Evolutionary conservation across 2,329 filamentous ascomycete genomes (phyloP).

Genomic region (Exophiala spinifera): DNA sequence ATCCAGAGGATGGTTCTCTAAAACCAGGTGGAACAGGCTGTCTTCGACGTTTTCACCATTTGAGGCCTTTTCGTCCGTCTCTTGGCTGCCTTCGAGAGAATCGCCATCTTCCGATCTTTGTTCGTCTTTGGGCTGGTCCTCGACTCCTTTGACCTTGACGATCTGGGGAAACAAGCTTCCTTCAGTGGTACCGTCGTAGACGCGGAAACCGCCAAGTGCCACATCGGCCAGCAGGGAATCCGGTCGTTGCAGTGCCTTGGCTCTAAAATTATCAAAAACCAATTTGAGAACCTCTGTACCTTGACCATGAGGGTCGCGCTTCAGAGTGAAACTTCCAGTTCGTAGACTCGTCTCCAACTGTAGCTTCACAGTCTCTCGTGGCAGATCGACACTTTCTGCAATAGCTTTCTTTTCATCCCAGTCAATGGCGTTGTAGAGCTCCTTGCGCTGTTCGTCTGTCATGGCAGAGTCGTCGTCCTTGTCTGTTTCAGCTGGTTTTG

Average conservation of each 20-base stretch:
- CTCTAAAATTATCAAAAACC: slow-evolving; percentile 91
- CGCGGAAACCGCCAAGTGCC: slow-evolving; percentile 84
- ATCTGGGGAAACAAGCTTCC: slow-evolving; percentile 92
- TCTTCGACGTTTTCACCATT: slow-evolving; percentile 54
- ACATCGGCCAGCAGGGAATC: slow-evolving; percentile 88
- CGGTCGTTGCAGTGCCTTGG: slow-evolving; percentile 82
- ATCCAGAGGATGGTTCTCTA: slow-evolving; percentile 94
- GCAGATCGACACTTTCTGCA: slow-evolving; percentile 81
- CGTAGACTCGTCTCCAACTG: slow-evolving; percentile 90
- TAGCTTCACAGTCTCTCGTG: slow-evolving; percentile 86
- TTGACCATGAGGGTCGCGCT: slow-evolving; percentile 75
- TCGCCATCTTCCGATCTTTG: slow-evolving; percentile 40
- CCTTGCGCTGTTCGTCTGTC: slow-evolving; percentile 92
- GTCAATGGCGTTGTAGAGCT: slow-evolving; percentile 95
- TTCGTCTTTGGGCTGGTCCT: slow-evolving; percentile 52
- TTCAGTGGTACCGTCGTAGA: slow-evolving; percentile 93
- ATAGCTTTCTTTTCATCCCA: slow-evolving; percentile 96
- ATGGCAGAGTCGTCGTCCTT: slow-evolving; percentile 75
- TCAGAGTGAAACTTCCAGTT: slow-evolving; percentile 92
- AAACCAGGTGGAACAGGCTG: slow-evolving; percentile 85
- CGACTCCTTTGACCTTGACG: slow-evolving; percentile 87
- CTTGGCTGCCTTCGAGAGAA: slow-evolving; percentile 29
- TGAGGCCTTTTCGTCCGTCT: slow-evolving; percentile 36
- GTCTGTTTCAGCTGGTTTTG: slow-evolving; percentile 59
- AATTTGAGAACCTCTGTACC: slow-evolving; percentile 79